These are phyloP conservation scores for Chrysopogon serrulatus DNA, from an alignment of 176 grass and related monocot species.

Conservation along the genomic window DNA sequence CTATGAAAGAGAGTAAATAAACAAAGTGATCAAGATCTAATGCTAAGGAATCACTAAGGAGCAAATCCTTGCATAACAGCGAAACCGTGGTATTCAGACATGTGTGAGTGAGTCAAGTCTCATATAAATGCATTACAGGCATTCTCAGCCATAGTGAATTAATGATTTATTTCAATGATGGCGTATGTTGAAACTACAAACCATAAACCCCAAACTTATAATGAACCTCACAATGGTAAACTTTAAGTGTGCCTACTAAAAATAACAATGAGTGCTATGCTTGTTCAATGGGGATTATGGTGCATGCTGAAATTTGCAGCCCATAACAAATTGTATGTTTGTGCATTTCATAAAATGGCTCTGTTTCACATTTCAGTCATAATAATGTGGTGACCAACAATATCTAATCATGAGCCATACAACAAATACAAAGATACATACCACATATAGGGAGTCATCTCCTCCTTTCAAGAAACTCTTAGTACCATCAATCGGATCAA, in stretches of 20 bases:
- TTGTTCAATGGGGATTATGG: no score
- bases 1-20: constrained; percentile 10
- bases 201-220: no score
- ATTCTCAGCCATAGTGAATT: not conserved
- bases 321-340: no score
- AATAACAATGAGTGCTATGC: no score
- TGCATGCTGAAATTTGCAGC: no score
- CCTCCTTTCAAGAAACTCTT: constrained; percentile 70
- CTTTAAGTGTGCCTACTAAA: no score
- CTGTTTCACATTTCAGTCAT: no score
- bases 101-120: not conserved
- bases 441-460: constrained; percentile 84
- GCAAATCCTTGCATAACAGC: no score
- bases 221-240: not conserved
- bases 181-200: no score
- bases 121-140: not conserved
- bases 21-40: not conserved
- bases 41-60: no score
- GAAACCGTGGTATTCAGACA: not conserved
- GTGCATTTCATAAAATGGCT: no score
- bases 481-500: constrained; percentile 96
- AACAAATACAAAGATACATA: constrained; percentile 29
- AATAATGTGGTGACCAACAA: not conserved
- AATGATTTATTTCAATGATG: no score
- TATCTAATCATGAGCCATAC: not conserved